These are phyloP conservation scores for Fusarium tupiense DNA, from an alignment of 2,329 filamentous ascomycete species.

Conservation along the genomic window DNA sequence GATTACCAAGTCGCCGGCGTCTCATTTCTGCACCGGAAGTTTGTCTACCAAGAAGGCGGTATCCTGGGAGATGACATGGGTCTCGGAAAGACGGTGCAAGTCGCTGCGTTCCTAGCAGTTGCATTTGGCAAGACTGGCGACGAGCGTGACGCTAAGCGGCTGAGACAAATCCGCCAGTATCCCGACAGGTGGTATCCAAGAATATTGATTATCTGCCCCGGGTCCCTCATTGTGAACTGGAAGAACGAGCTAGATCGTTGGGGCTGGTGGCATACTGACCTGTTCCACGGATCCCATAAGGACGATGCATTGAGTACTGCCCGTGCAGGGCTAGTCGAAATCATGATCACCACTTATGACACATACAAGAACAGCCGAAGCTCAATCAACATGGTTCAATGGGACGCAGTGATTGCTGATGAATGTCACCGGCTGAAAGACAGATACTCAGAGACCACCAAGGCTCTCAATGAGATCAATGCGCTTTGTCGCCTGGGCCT, in stretches of 20 bases:
- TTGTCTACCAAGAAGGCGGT: slow-evolving; percentile 90
- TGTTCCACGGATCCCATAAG: slow-evolving; percentile 77
- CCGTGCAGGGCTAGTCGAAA: slow-evolving; percentile 79
- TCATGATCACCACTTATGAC: slow-evolving; percentile 93
- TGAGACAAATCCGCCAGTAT: slow-evolving; percentile 82
- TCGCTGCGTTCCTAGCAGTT: slow-evolving; percentile 89
- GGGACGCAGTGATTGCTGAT: slow-evolving; percentile 95
- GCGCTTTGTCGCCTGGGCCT: slow-evolving; percentile 91
- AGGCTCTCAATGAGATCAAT: slow-evolving; percentile 90
- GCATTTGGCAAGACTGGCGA: slow-evolving; percentile 96
- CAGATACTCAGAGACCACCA: slow-evolving; percentile 77
- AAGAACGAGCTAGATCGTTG: slow-evolving; percentile 84
- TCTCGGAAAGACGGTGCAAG: slow-evolving; percentile 94
- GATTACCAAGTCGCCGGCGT: slow-evolving; percentile 92
- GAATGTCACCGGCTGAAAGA: slow-evolving; percentile 94
- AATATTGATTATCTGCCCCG: slow-evolving; percentile 87
- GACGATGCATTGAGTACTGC: slow-evolving; percentile 78
- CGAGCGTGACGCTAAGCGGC: slow-evolving; percentile 82
- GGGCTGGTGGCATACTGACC: slow-evolving; percentile 94
- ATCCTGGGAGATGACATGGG: slow-evolving; percentile 98
- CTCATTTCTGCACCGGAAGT: slow-evolving; percentile 85
- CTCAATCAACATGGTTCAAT: slow-evolving; percentile 82
- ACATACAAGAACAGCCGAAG: slow-evolving; percentile 85
- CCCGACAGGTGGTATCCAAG: slow-evolving; percentile 76
- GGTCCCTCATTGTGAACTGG: slow-evolving; percentile 91